phyloP scores from a whole-genome alignment of 495 filamentous ascomycete species.

The Neurospora cerealis region DNA sequence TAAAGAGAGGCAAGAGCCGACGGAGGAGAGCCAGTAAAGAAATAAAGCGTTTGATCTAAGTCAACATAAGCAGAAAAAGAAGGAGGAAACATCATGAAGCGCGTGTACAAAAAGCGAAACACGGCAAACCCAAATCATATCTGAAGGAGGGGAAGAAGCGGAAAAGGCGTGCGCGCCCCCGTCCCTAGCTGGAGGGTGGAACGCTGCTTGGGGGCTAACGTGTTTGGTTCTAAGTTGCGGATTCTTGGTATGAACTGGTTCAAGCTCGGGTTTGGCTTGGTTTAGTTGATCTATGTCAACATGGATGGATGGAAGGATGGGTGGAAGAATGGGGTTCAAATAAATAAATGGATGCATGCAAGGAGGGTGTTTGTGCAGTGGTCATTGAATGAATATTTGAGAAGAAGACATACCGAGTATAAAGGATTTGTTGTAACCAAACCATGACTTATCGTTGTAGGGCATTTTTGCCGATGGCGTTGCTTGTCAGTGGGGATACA shows the following conservation, averaged over 20 bases:
- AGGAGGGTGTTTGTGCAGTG: neutral
- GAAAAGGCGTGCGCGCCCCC: neutral
- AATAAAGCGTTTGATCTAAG: neutral
- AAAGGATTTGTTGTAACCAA: neutral
- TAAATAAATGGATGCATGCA: neutral
- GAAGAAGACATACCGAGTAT: neutral
- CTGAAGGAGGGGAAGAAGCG: neutral
- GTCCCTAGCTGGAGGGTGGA: neutral
- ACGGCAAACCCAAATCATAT: neutral
- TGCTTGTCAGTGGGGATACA: too few relatives aligned
- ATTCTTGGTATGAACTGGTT: neutral
- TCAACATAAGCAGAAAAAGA: neutral
- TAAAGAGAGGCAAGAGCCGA: neutral
- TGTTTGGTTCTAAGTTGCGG: neutral
- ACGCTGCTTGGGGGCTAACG: neutral
- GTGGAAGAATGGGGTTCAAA: neutral
- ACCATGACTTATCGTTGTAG: neutral
- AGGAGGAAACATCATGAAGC: neutral
- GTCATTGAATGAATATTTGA: neutral
- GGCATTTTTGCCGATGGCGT: too few relatives aligned
- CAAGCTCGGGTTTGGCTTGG: neutral
- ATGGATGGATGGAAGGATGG: neutral
- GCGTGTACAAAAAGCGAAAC: neutral
- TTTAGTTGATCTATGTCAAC: neutral
- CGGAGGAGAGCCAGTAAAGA: neutral